A percentile compares a stretch with the other conserved stretches of the same genome.
These are phyloP conservation scores for Edaphochlamys debaryana DNA, from an alignment of 139 green algal genomes.

Conservation along the genomic window DNA sequence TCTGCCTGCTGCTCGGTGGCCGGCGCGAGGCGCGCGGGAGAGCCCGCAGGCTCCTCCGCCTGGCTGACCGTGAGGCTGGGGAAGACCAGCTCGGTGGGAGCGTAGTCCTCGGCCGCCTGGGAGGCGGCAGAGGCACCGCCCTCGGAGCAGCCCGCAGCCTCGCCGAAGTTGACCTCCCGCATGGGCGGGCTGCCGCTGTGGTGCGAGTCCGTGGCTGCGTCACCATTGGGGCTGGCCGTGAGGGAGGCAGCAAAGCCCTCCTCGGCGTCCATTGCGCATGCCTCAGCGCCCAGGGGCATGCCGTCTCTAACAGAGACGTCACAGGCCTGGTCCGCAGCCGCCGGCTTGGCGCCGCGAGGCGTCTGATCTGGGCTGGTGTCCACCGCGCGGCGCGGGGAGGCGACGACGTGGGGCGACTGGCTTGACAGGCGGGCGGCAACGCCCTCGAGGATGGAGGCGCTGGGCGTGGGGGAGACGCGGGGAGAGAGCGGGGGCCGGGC, in stretches of 20 bases:
- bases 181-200: not conserved
- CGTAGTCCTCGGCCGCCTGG: not conserved
- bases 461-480: not conserved
- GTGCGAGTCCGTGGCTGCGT: not conserved
- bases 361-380: conserved; percentile 1
- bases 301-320: not conserved
- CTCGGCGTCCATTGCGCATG: not conserved
- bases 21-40: no score
- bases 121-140: not conserved
- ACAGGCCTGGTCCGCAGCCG: no score
- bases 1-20: no score
- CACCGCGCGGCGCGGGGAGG: not conserved
- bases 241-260: conserved; percentile 10
- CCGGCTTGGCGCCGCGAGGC: not conserved
- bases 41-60: no score
- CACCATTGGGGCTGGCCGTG: conserved; percentile 6
- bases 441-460: not conserved
- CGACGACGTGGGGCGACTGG: not conserved
- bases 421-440: not conserved
- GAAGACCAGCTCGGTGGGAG: conserved; percentile 20
- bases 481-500: conserved; percentile 3
- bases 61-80: conserved; percentile 2
- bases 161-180: conserved; percentile 28
- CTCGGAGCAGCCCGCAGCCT: no score
- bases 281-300: no score